Conservation (phyloP, 495 filamentous ascomycete species). For the Massariosphaeria phaeospora region DNA sequence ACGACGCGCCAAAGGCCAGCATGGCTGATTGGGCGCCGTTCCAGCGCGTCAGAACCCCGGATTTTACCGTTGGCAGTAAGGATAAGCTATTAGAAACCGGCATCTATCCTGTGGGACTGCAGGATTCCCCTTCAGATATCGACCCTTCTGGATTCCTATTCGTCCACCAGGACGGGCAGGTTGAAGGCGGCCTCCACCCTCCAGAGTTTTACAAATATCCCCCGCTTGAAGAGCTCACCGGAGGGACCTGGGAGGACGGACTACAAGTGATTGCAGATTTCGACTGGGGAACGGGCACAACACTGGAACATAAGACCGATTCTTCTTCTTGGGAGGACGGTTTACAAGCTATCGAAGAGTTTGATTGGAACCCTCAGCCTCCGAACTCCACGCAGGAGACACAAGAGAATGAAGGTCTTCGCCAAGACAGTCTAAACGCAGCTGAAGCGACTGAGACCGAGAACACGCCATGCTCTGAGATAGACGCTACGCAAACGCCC, state of each 20-base stretch:
- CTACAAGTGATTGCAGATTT: constrained; percentile 19
- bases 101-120: background rate
- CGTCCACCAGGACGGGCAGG: background rate
- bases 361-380: background rate
- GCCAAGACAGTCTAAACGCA: too few species aligned
- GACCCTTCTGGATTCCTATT: background rate
- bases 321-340: background rate
- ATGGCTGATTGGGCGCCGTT: too few species aligned
- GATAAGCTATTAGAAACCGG: too few species aligned
- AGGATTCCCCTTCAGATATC: background rate
- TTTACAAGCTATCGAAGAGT: background rate
- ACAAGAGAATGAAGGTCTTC: too few species aligned
- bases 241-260: constrained; percentile 18
- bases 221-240: background rate
- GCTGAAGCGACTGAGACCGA: background rate
- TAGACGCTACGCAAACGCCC: too few species aligned
- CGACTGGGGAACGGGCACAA: constrained; percentile 11
- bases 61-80: too few species aligned
- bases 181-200: background rate
- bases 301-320: too few species aligned
- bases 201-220: constrained; percentile 5
- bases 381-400: background rate
- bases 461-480: background rate
- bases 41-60: too few species aligned
- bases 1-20: too few species aligned